Evolutionary conservation across 345 rosid genomes (phyloP), one percentile per base, ranked within the genome.

Genomic region (Moricandia moricandioides): DNA sequence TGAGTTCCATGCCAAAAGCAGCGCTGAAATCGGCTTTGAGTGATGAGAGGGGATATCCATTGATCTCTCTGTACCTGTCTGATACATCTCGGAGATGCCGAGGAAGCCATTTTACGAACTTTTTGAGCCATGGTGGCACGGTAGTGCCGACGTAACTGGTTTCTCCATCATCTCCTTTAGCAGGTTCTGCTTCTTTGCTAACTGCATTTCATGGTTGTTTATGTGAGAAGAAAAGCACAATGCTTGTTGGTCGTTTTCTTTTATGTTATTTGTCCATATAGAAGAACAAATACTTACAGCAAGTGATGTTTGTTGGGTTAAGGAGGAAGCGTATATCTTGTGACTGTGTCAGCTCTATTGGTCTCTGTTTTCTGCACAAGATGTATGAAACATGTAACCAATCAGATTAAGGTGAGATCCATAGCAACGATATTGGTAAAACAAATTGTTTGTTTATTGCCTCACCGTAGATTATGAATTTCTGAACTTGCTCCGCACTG

Each of bases 321-420:
- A 92, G 96, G 72, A 90, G 79, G 82, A 87, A 87, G 47, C 97
- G 91, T 87, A 90, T 86, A 59, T 92, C 97, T 79, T 90, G 94
- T 7, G 97, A 88, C 80, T 83, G 84, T 49, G 97, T 87, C 79
- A 88, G 79, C 80, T 92, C 94, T 59, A 92, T 74, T 33, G 96
- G 91, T 84, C 96, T 86, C 78, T 92, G 89, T 73, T 80, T 87
- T 4, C 97, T 92, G 85, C 56, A 17, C 49, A 71, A 56, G 31
- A 71, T 33, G n/a, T 21, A 58, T 21, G 40, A 71, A 56, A 58
- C 30, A 80, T 45, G 47, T 67, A 10, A 56, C 60, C 24, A 55
- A 70, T 71, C 62, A 26, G 70, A 33, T 65, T 47, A 62, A 47
- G 4, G 70, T 43, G 60, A 62, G 49, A 61, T 60, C 8, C 17